Evolutionary conservation across 2,329 filamentous ascomycete species (phyloP).

Genomic region (Fusarium circinatum): DNA sequence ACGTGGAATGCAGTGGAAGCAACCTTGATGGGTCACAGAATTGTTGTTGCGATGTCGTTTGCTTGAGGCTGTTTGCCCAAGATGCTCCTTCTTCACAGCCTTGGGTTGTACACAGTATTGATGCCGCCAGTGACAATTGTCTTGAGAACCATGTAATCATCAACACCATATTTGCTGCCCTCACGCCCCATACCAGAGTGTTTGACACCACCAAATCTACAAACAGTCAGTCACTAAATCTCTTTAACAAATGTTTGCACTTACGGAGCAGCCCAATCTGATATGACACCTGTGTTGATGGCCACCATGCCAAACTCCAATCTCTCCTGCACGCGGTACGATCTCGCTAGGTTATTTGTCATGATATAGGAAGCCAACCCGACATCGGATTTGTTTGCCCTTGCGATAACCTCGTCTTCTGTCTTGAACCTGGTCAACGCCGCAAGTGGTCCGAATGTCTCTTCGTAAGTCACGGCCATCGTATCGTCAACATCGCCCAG

Average conservation of each 20-base stretch:
- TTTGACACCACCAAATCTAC: slow-evolving; percentile 69
- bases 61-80: not conserved
- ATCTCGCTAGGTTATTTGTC: slow-evolving; percentile 73
- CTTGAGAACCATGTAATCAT: slow-evolving; percentile 68
- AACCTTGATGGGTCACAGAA: not conserved
- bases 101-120: slow-evolving; percentile 13
- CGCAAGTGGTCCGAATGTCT: slow-evolving; percentile 73
- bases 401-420: slow-evolving; percentile 70
- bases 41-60: not conserved
- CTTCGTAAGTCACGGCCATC: slow-evolving; percentile 68
- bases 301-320: slow-evolving; percentile 77
- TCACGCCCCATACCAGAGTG: slow-evolving; percentile 70
- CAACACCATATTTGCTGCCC: slow-evolving; percentile 68
- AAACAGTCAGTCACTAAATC: slow-evolving; percentile 2
- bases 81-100: not conserved
- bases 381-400: slow-evolving; percentile 70
- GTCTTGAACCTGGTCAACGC: slow-evolving; percentile 73
- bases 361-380: slow-evolving; percentile 75
- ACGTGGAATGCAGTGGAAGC: not conserved
- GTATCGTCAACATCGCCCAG: slow-evolving; percentile 67
- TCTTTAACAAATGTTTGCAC: not conserved
- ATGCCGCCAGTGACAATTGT: slow-evolving; percentile 57
- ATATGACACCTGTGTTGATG: slow-evolving; percentile 64
- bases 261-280: slow-evolving; percentile 43
- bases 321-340: slow-evolving; percentile 73